Evolutionary conservation across 306 rosid genomes (phyloP).

Genomic region (Trifolium subterraneum): DNA sequence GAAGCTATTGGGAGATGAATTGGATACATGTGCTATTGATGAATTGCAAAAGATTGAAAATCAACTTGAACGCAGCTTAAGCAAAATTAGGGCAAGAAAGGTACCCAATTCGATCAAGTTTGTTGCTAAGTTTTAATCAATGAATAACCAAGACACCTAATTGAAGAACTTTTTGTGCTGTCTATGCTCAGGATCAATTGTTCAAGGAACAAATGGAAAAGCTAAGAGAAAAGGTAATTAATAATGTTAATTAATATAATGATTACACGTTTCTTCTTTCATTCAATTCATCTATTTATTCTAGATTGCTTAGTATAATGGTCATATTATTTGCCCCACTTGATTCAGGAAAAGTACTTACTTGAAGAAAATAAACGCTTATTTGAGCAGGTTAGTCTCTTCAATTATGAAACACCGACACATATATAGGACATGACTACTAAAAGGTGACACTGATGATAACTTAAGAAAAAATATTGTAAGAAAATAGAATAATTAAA

Average conservation of each 20-base stretch:
- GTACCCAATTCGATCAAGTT: constrained; percentile 40
- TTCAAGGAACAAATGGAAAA: constrained; percentile 65
- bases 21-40: constrained; percentile 65
- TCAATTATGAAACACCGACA: background rate
- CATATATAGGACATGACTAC: too few relatives aligned
- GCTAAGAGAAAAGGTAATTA: constrained; percentile 71
- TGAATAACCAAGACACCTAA: constrained; percentile 26
- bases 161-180: constrained; percentile 36
- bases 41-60: constrained; percentile 71
- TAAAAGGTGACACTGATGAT: too few relatives aligned
- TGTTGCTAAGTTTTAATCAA: background rate
- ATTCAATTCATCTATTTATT: background rate
- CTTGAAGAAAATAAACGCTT: constrained; percentile 66
- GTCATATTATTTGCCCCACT: constrained; percentile 17
- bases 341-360: constrained; percentile 61
- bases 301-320: background rate
- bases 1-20: constrained; percentile 75
- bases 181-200: constrained; percentile 58
- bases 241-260: background rate
- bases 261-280: background rate
- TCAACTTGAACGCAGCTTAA: constrained; percentile 75
- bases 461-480: too few relatives aligned
- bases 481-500: too few relatives aligned
- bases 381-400: constrained; percentile 52
- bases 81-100: constrained; percentile 82